Percentiles rank a stretch among this genome's conserved stretches.
phyloP scores from a whole-genome alignment of 73 alveolate genomes.

The Symbiodinium pilosum region DNA sequence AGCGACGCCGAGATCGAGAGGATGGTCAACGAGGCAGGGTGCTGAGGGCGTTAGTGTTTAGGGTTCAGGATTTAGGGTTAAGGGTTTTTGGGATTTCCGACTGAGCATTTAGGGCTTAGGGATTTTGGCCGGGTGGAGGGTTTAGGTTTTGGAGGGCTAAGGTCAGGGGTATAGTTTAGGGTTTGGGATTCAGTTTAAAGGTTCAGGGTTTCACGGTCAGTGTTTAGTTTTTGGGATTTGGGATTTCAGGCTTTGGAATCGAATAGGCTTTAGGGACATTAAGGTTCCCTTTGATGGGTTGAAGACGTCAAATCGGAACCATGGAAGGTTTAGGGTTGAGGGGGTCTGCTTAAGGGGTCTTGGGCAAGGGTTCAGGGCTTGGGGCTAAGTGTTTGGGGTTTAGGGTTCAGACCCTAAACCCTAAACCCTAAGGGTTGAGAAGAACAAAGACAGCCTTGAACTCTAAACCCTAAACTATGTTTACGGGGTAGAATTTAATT shows the following conservation, averaged over 20 bases:
- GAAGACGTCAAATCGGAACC: too few relatives aligned
- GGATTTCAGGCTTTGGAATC: background rate
- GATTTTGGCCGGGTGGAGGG: background rate
- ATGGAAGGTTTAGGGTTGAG: too few relatives aligned
- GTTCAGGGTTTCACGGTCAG: background rate
- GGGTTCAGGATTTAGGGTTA: background rate
- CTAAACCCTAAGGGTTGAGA: background rate
- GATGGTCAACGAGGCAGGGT: conserved; percentile 63
- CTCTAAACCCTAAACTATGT: background rate
- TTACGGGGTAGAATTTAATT: too few relatives aligned
- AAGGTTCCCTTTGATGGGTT: too few relatives aligned
- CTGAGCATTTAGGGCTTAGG: background rate
- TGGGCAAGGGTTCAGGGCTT: too few relatives aligned
- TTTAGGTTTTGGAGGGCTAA: background rate
- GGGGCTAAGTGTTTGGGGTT: too few relatives aligned
- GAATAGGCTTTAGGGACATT: background rate
- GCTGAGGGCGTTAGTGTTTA: background rate
- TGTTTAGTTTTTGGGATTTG: background rate
- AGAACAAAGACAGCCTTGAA: background rate
- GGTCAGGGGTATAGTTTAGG: background rate
- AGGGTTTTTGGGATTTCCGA: background rate
- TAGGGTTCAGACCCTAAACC: background rate
- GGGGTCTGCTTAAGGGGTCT: too few relatives aligned
- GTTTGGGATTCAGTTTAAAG: background rate
- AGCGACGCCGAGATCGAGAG: conserved; percentile 78